Base-by-base conservation (phyloP, 1,284 basidiomycete genomes). In the Neonothopanus nambi region DNA sequence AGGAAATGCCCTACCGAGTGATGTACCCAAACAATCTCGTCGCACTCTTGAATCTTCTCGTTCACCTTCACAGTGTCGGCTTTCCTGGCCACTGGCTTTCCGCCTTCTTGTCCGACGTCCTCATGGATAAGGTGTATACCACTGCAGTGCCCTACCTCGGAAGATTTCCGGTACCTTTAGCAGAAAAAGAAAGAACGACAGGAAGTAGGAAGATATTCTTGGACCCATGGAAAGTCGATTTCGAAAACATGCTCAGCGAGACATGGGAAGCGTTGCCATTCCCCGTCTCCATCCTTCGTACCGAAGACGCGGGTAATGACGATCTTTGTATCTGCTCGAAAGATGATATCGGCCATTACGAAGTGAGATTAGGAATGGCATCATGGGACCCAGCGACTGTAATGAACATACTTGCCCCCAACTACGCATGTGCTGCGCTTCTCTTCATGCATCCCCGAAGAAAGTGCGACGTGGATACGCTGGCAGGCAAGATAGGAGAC, bases 21-120 rank as follows among this genome's bases (percentile, higher is more conserved):
- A 50, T 68, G 65, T 23, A 62, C 69, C 69, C 77, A 47, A 70
- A 70, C 59, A 72, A 68, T 52, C 62, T 75, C 45, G 67, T 68
- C 44, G 65, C 67, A 17, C 67, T 73, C 63, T 53, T 70, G 46
- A 57, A 62, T 41, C 61, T 78, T 33, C 64, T 75, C 52, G 61
- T 72, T 39, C 67, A 70, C 54, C 67, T 71, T n/a, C n/a, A n/a
- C n/a, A n/a, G n/a, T n/a, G n/a, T n/a, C n/a, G n/a, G n/a, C n/a
- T n/a, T n/a, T n/a, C 44, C 71, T 11, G 58, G 58, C 40, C 68
- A 70, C 52, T 72, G 67, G 70, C 66, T 75, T n/a, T 61, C 64
- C 36, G 68, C 70, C 11, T 71, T 65, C 60, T 45, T 72, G 39
- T 57, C 66, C 38, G 58, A 52, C 17, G 47, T 72, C n/a, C 57